phyloP scores from a whole-genome alignment of 345 rosid genomes.

The Camelina laxa region DNA sequence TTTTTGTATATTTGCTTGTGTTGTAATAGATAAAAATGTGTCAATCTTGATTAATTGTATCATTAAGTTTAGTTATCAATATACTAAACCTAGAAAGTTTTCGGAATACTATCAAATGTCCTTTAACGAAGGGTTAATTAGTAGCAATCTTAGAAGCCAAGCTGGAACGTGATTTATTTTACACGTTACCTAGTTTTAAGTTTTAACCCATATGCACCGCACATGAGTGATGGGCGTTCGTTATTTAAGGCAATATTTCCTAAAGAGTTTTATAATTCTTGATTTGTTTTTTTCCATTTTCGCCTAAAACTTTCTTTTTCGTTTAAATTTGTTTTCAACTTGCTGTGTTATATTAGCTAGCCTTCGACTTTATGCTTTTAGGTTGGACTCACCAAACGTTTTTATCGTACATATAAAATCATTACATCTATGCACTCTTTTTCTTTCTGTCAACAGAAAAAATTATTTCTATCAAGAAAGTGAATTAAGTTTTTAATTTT shows the following conservation, averaged over 20 bases:
- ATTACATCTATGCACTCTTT: neutral
- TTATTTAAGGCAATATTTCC: conserved; percentile 1
- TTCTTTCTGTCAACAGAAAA: neutral
- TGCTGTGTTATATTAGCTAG: neutral
- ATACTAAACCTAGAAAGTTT: too few species aligned
- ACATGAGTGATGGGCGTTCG: conserved; percentile 31
- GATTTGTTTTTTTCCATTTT: neutral
- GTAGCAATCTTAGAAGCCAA: conserved; percentile 38
- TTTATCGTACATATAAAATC: conserved; percentile 7
- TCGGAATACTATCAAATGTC: neutral
- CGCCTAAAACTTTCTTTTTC: conserved; percentile 2
- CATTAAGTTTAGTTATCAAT: too few species aligned
- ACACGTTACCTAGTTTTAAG: conserved; percentile 22
- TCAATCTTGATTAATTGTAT: too few species aligned
- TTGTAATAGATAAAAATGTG: too few species aligned
- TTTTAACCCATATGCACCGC: conserved; percentile 20
- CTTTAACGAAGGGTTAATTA: too few species aligned
- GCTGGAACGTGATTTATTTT: conserved; percentile 29
- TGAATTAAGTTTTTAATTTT: too few species aligned
- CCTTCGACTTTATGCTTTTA: conserved; percentile 39
- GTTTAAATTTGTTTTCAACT: conserved; percentile 11
- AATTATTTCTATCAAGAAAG: conserved; percentile 12
- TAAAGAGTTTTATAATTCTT: neutral
- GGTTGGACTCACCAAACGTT: conserved; percentile 38
- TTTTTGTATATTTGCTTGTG: too few species aligned